Evolutionary conservation across 2,329 filamentous ascomycete species (phyloP).

Genomic region (Neopestalotiopsis rosae): DNA sequence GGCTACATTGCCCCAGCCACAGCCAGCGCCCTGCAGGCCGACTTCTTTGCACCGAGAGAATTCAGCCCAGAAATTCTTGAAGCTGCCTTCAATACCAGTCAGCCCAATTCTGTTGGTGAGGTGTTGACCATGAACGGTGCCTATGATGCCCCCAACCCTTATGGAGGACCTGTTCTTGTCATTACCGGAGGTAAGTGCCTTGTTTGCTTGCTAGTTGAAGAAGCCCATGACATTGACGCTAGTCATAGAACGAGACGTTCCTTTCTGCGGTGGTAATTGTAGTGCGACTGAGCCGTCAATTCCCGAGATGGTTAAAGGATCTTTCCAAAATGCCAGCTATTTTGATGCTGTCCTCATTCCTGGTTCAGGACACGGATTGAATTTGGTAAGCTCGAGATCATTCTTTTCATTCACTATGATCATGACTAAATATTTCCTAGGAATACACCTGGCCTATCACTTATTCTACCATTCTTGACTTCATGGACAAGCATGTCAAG

Average conservation of each 20-base stretch:
- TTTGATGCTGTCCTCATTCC: conserved; percentile 62
- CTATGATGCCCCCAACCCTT: conserved; percentile 40
- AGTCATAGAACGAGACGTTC: conserved; percentile 48
- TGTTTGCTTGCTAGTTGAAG: neutral
- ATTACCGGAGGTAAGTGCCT: conserved; percentile 56
- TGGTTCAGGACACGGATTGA: conserved; percentile 56
- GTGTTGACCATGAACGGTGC: conserved; percentile 56
- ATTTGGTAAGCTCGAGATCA: conserved; percentile 38
- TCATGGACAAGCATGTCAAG: neutral
- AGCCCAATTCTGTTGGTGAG: conserved; percentile 64
- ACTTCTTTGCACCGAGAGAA: conserved; percentile 56
- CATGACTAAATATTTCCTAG: neutral
- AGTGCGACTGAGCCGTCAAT: conserved; percentile 35
- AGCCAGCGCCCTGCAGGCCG: conserved; percentile 54
- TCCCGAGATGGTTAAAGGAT: conserved; percentile 46
- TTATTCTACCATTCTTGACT: neutral
- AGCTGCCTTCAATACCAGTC: conserved; percentile 50
- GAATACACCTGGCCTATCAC: neutral
- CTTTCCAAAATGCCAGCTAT: conserved; percentile 41
- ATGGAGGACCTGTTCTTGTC: conserved; percentile 61
- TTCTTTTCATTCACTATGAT: neutral
- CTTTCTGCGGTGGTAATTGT: conserved; percentile 70
- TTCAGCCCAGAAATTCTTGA: conserved; percentile 61
- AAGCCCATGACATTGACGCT: neutral
- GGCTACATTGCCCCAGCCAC: conserved; percentile 60